Evolutionary conservation across 495 filamentous ascomycete genomes (phyloP).

Genomic region (Penicillium ochrochloron): DNA sequence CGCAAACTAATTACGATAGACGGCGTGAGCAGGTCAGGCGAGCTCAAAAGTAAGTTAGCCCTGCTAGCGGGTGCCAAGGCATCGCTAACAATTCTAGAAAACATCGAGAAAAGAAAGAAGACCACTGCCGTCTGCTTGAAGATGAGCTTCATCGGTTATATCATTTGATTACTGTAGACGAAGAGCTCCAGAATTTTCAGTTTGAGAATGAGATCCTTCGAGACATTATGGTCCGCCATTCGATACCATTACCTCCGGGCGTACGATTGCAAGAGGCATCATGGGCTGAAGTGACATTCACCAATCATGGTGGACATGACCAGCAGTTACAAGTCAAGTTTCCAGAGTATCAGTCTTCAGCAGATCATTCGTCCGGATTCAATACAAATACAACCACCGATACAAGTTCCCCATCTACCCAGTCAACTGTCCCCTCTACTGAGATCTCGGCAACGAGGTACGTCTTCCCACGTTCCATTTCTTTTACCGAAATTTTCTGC

Average conservation of each 20-base stretch:
- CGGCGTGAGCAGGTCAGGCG: slow-evolving; percentile 16
- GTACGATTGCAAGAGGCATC: neutral
- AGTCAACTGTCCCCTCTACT: neutral
- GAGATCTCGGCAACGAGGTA: neutral
- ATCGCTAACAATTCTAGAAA: neutral
- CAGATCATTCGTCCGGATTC: neutral
- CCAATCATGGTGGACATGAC: neutral
- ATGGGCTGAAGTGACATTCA: slow-evolving; percentile 13
- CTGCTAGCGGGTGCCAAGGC: neutral
- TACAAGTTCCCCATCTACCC: neutral
- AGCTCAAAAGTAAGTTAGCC: slow-evolving; percentile 12
- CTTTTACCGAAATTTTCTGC: neutral
- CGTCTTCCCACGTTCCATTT: neutral
- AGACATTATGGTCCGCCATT: slow-evolving; percentile 12
- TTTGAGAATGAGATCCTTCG: slow-evolving; percentile 15
- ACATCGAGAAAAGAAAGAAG: slow-evolving; percentile 17
- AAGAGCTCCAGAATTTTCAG: slow-evolving; percentile 3
- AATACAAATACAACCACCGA: neutral
- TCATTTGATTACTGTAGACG: neutral
- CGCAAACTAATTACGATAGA: slow-evolving; percentile 8
- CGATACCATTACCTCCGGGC: slow-evolving; percentile 3
- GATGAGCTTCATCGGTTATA: slow-evolving; percentile 17
- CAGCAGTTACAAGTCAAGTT: slow-evolving; percentile 14
- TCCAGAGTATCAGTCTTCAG: neutral
- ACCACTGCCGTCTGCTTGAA: slow-evolving; percentile 15